These are phyloP conservation scores for Metschnikowia hibisci DNA, from an alignment of 805 yeast genomes.

Conservation along the genomic window DNA sequence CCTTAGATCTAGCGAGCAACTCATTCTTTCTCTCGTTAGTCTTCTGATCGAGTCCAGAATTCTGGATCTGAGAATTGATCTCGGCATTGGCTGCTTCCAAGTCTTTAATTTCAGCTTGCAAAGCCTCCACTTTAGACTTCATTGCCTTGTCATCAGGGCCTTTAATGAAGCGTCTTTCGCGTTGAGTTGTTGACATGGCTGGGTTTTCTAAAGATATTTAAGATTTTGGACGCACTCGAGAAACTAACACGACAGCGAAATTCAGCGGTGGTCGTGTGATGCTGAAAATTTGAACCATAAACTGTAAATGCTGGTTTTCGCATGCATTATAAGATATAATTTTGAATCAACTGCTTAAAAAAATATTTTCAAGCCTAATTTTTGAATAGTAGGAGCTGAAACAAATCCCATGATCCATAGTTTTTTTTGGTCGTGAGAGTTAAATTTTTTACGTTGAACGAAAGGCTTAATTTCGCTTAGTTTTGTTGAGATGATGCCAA, in stretches of 20 bases:
- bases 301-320: too few relatives aligned
- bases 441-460: too few relatives aligned
- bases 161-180: constrained; percentile 54
- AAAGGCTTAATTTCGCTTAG: too few relatives aligned
- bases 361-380: too few relatives aligned
- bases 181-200: constrained; percentile 19
- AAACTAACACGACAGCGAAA: constrained; percentile 7
- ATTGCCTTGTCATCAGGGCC: constrained; percentile 68
- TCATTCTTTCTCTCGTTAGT: constrained; percentile 29
- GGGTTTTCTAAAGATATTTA: neutral
- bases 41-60: constrained; percentile 30
- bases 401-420: too few relatives aligned
- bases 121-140: constrained; percentile 52
- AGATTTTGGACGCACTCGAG: neutral
- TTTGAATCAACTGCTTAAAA: neutral
- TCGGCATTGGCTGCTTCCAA: constrained; percentile 53
- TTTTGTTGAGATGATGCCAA: too few relatives aligned
- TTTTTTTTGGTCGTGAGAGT: too few relatives aligned
- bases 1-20: constrained; percentile 36
- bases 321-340: neutral
- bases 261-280: constrained; percentile 8
- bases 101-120: constrained; percentile 60
- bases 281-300: neutral
- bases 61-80: constrained; percentile 52
- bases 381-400: too few relatives aligned